Evolutionary conservation across 2,329 filamentous ascomycete species (phyloP).

Genomic region (Pseudogymnoascus sp.): DNA sequence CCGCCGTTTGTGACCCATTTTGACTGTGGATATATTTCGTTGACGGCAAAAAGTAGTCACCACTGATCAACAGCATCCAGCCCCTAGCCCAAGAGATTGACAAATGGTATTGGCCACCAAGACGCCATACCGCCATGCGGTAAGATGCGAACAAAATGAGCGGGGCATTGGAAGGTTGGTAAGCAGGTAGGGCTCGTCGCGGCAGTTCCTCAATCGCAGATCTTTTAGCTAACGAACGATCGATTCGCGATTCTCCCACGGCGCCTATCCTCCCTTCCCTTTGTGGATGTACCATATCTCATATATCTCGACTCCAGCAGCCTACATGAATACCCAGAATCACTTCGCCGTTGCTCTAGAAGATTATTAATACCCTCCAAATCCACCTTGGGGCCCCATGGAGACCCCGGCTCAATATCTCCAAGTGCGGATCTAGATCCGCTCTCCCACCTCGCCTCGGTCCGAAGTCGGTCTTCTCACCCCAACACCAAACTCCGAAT

Average conservation of each 20-base stretch:
- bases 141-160: neutral
- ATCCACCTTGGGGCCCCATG: neutral
- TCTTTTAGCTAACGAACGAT: neutral
- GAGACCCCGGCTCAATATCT: neutral
- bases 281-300: neutral
- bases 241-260: neutral
- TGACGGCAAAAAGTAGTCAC: neutral
- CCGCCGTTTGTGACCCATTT: neutral
- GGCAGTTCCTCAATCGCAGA: neutral
- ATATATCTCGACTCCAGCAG: neutral
- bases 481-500: neutral
- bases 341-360: neutral
- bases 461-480: neutral
- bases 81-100: neutral
- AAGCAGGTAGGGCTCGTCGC: neutral
- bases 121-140: neutral
- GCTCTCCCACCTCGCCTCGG: neutral
- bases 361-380: neutral
- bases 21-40: neutral
- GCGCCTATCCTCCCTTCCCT: neutral
- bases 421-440: constrained; percentile 1
- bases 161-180: neutral
- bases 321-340: neutral
- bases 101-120: neutral
- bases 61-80: neutral